Percentiles rank a stretch among this genome's conserved stretches.
phyloP scores from a whole-genome alignment of 208 protist species.

The Leishmania gerbilli region DNA sequence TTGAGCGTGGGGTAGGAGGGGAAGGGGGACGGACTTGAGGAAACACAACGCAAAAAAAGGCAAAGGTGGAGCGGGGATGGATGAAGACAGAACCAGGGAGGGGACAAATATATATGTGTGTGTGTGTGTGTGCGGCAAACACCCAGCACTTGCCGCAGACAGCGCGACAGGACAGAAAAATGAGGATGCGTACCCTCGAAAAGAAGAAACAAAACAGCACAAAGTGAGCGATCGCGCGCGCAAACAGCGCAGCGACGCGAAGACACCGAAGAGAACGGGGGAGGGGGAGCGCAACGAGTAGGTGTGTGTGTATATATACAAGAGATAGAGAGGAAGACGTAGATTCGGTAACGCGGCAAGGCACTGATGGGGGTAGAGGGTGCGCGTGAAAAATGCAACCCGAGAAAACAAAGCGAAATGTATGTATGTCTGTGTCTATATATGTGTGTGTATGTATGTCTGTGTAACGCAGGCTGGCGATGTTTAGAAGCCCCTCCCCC shows the following conservation, averaged over 20 bases:
- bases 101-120: not conserved
- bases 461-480: not conserved
- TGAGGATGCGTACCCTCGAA: not conserved
- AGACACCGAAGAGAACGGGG: not conserved
- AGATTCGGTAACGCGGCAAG: not conserved
- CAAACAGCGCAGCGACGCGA: not conserved
- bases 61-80: not conserved
- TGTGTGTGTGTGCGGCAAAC: not conserved
- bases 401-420: not conserved
- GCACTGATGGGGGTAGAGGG: not conserved
- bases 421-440: not conserved
- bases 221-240: not conserved
- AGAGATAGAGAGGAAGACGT: not conserved
- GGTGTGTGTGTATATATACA: not conserved
- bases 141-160: not conserved
- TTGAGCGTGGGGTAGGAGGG: not conserved
- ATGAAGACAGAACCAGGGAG: not conserved
- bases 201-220: not conserved
- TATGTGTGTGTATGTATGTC: not conserved
- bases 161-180: slow-evolving; percentile 5
- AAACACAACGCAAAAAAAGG: not conserved
- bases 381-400: not conserved
- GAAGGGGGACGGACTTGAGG: not conserved
- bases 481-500: not conserved
- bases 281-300: not conserved